Evolutionary conservation across 73 alveolate species (phyloP), one percentile per base, ranked within the genome.

Genomic region (Tetrahymena malaccensis): DNA sequence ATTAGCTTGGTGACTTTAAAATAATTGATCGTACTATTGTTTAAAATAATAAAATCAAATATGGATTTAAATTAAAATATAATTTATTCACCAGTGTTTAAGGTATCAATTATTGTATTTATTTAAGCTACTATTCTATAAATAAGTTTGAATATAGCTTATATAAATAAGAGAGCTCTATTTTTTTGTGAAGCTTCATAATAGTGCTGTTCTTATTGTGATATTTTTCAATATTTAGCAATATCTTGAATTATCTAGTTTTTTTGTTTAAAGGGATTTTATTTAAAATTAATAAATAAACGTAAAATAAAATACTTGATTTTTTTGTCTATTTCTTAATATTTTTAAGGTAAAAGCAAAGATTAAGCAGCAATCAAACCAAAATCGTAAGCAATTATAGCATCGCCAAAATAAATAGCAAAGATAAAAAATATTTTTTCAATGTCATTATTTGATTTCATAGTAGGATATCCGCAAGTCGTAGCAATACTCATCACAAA

Each of bases 321-420:
- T 70, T 70, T 70, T 22, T 25, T 19, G 89, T 70, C 21, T 2
- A 70, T 70, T 17, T 70, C 89, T 25, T n/a, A 15, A 4, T 70
- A 70, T 27, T 19, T 15, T 11, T 70, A 3, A 9, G 89, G 89
- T 31, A 70, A 70, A 8, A 70, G 37, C 19, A 19, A 25, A n/a
- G 89, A 70, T 22, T 70, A 11, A 17, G 89, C 6, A 25, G 89
- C 89, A 11, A 70, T 19, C 31, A 19, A 19, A 43, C 98, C 97
- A 85, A 96, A 96, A n/a, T 96, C 98, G 13, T 94, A 94, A 27
- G 98, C 98, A 93, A 96, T 96, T 83, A 96, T 33, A 0, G 96
- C 93, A 93, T 96, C 98, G 0, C 98, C 98, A n/a, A 94, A 35
- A 85, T 95, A 96, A 50, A 96, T 96, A 94, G 95, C 85, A 31